Conservation (phyloP, 805 yeast genomes). For the Lachancea nothofagi region DNA sequence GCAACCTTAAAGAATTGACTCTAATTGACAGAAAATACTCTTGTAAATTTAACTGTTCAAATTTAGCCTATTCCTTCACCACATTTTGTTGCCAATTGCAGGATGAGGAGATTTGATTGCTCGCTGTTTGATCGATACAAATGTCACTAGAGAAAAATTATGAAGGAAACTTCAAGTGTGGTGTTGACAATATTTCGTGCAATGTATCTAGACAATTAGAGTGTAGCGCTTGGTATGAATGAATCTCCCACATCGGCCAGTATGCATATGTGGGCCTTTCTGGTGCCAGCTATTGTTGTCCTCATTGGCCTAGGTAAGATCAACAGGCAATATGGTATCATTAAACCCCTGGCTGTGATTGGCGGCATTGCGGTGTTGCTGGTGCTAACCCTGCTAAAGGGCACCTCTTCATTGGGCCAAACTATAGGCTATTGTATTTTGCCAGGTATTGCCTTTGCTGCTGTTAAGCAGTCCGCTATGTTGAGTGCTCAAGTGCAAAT, state of each 20-base stretch:
- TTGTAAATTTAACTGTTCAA: no score
- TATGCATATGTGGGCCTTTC: slow-evolving; percentile 18
- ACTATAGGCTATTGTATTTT: slow-evolving; percentile 37
- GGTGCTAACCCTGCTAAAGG: slow-evolving; percentile 34
- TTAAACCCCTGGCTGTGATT: slow-evolving; percentile 34
- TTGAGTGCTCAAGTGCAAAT: slow-evolving; percentile 30
- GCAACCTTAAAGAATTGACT: no score
- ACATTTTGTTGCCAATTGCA: no score
- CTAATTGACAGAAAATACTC: no score
- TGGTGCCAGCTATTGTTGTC: slow-evolving; percentile 21
- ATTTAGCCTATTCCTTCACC: no score
- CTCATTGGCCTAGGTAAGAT: slow-evolving; percentile 27
- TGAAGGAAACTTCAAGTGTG: no score
- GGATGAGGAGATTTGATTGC: no score
- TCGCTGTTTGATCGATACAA: no score
- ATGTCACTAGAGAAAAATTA: no score
- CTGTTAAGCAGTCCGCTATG: slow-evolving; percentile 32
- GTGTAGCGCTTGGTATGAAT: no score
- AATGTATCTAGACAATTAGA: no score
- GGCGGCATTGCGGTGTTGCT: slow-evolving; percentile 31
- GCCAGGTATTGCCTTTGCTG: slow-evolving; percentile 36
- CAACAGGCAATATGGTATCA: slow-evolving; percentile 31
- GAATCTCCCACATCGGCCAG: slow-evolving; percentile 24
- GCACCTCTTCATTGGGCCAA: slow-evolving; percentile 24
- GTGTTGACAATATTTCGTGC: no score